Evolutionary conservation across 495 filamentous ascomycete genomes (phyloP), one percentile per base, ranked within the genome.

Genomic region (Geopyxis carbonaria): DNA sequence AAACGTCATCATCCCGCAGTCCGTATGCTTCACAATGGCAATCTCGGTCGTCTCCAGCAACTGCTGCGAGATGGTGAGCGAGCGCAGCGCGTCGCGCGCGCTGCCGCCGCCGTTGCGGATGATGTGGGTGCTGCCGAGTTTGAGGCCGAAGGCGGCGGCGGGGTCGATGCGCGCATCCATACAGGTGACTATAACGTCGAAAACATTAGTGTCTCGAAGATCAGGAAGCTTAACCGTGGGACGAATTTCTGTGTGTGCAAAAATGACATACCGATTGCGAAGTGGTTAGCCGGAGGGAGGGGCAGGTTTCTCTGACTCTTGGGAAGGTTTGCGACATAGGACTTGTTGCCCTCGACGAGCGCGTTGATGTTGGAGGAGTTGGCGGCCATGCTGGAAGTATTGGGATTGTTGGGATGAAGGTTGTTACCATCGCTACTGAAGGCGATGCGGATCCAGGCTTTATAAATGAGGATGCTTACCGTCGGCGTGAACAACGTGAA

Each of bases 141-240:
- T 57, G 38, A 87, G 75, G n/a, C 76, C 78, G 42, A 80, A 76
- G 4, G 78, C 82, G 2, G 63, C 52, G 2, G 73, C 67, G 0
- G 78, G 68, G 46, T 86, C 76, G 44, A 92, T 73, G 8, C 83
- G 72, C 1, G 82, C 78, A 50, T 91, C 81, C 80, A 87, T 89
- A 60, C 83, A 91, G 2, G 80, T 81, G 25, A 80, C 66, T 63
- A 38, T 16, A 67, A 46, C 52, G 27, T 13, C 3, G 23, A 10
- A n/a, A 3, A 25, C 29, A 51, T 25, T 28, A 28, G 7, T 28
- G 13, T 28, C 45, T 34, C 40, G 10, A 23, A 27, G 29, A n/a
- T 43, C 34, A 9, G 3, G n/a, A 9, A 24, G n/a, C n/a, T n/a
- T n/a, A n/a, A n/a, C n/a, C n/a, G n/a, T n/a, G n/a, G n/a, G n/a